Conservation (phyloP, 75 land plant species). For the Cupressus sempervirens region DNA sequence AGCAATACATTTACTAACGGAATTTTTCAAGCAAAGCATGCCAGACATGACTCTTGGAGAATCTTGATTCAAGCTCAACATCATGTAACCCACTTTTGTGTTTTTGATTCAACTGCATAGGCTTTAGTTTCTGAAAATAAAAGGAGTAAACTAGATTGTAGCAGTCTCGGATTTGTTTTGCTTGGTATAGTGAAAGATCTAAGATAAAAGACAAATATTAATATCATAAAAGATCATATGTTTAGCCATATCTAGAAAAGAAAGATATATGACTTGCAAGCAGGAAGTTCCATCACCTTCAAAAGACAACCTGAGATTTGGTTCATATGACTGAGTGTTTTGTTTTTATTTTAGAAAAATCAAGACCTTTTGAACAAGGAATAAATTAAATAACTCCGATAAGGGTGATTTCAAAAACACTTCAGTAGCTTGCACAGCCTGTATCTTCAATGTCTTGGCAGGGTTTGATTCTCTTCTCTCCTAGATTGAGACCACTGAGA, state of each 20-base stretch:
- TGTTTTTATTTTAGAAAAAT: too few relatives aligned
- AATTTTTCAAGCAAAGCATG: not conserved
- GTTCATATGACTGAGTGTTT: not conserved
- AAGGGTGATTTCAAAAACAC: too few relatives aligned
- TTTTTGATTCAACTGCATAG: not conserved
- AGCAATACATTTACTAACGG: not conserved
- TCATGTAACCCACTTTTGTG: not conserved
- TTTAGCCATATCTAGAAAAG: not conserved
- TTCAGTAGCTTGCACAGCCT: too few relatives aligned
- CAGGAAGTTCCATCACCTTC: not conserved
- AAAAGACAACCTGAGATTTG: not conserved
- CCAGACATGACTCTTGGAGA: not conserved
- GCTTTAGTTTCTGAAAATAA: not conserved
- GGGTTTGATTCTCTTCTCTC: too few relatives aligned
- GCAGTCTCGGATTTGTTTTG: not conserved
- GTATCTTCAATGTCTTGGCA: too few relatives aligned
- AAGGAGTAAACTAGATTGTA: not conserved
- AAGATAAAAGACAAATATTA: not conserved
- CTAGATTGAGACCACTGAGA: too few relatives aligned
- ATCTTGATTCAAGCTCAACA: not conserved
- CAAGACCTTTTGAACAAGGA: not conserved
- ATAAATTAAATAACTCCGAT: not conserved
- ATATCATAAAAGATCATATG: too few relatives aligned
- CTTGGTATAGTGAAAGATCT: not conserved
- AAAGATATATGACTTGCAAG: not conserved